Evolutionary conservation across 768 basidiomycete genomes (phyloP).

Genomic region (Tricholoma sp.): DNA sequence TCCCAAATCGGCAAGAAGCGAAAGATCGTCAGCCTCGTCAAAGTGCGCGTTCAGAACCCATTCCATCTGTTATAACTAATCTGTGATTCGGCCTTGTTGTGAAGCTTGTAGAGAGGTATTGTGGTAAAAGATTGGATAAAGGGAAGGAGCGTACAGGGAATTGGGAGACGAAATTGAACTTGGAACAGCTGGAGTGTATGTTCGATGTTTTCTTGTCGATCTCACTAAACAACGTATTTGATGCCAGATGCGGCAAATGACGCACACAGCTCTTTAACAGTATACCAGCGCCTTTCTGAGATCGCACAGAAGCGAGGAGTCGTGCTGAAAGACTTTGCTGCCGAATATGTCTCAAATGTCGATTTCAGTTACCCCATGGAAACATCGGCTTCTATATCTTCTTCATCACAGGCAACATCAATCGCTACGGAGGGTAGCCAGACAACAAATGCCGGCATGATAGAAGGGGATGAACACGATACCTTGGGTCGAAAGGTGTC

Average conservation of each 20-base stretch:
- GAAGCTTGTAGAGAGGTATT: conserved; percentile 29
- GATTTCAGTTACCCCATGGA: background rate
- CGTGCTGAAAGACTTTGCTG: conserved; percentile 7
- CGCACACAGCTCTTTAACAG: conserved; percentile 27
- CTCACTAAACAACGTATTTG: background rate
- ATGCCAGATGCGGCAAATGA: conserved; percentile 36
- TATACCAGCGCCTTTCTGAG: conserved; percentile 23
- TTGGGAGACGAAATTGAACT: conserved; percentile 27
- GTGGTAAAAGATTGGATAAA: conserved; percentile 26
- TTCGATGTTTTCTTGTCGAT: background rate
- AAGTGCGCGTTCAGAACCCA: conserved; percentile 15
- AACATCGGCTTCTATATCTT: background rate
- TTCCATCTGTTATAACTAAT: background rate
- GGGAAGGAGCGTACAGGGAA: conserved; percentile 25
- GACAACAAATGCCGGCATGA: background rate
- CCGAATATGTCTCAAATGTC: conserved; percentile 4
- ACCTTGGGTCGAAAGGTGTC: background rate
- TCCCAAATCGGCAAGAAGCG: conserved; percentile 11
- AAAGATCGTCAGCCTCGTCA: conserved; percentile 28
- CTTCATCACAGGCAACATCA: background rate
- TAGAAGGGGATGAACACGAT: background rate
- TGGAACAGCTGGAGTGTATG: conserved; percentile 25
- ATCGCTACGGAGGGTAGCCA: background rate
- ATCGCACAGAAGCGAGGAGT: conserved; percentile 18
- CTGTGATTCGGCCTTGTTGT: background rate